A percentile compares a stretch with the other conserved stretches of the same genome.
These are phyloP conservation scores for Malus asiatica DNA, from an alignment of 306 rosid species.

Conservation along the genomic window DNA sequence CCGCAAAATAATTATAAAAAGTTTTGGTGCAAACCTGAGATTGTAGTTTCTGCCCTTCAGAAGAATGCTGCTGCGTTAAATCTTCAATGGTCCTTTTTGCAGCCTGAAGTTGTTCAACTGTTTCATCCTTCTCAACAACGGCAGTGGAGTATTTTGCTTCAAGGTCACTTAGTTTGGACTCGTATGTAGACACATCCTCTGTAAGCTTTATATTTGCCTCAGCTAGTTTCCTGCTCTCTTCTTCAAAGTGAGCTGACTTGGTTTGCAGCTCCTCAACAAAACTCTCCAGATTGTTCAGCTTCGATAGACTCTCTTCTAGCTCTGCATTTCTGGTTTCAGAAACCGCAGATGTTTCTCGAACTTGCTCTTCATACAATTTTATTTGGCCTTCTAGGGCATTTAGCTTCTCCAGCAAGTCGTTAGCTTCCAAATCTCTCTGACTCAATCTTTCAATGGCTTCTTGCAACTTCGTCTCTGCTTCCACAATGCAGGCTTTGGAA, in stretches of 20 bases:
- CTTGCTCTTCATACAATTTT: slow-evolving; percentile 41
- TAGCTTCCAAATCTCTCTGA: slow-evolving; percentile 70
- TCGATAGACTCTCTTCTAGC: slow-evolving; percentile 54
- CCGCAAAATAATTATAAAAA: background rate
- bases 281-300: slow-evolving; percentile 54
- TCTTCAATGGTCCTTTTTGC: slow-evolving; percentile 46
- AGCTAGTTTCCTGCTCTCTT: slow-evolving; percentile 41
- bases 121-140: slow-evolving; percentile 50
- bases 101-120: slow-evolving; percentile 38
- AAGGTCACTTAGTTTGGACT: slow-evolving; percentile 51
- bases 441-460: slow-evolving; percentile 47
- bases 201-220: slow-evolving; percentile 58
- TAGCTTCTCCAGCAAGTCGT: slow-evolving; percentile 60
- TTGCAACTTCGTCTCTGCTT: slow-evolving; percentile 52
- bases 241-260: slow-evolving; percentile 48
- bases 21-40: slow-evolving; percentile 56
- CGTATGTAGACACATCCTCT: slow-evolving; percentile 43
- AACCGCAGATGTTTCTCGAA: slow-evolving; percentile 34
- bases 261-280: slow-evolving; percentile 55
- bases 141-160: slow-evolving; percentile 41
- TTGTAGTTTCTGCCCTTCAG: slow-evolving; percentile 58
- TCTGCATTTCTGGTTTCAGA: slow-evolving; percentile 40
- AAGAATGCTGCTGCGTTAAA: slow-evolving; percentile 42
- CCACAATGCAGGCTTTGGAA: slow-evolving; percentile 38
- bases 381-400: slow-evolving; percentile 40